Conservation (phyloP, 768 basidiomycete species). For the Pholiota conissans region DNA sequence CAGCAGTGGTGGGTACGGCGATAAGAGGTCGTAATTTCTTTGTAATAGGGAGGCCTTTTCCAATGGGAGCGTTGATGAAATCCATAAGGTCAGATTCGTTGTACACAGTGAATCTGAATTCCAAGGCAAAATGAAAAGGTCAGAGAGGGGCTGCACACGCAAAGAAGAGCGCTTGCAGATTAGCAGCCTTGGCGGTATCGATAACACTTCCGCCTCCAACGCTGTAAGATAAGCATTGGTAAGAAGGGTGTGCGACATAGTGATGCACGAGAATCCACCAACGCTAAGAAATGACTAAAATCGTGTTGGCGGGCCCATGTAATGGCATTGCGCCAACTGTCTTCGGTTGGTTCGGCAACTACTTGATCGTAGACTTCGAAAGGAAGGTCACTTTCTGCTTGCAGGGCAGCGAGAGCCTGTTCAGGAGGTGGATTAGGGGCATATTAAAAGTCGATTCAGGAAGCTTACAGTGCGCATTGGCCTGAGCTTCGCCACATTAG, state of each 20-base stretch:
- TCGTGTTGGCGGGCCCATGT: slow-evolving; percentile 83
- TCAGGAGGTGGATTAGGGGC: not conserved
- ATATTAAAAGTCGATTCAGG: not conserved
- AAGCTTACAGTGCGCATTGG: slow-evolving; percentile 78
- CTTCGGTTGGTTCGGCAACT: slow-evolving; percentile 90
- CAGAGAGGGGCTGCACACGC: not conserved
- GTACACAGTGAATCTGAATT: slow-evolving; percentile 79
- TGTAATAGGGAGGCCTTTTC: slow-evolving; percentile 84
- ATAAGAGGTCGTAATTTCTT: slow-evolving; percentile 80
- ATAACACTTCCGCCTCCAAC: slow-evolving; percentile 95
- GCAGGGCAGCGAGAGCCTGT: slow-evolving; percentile 78
- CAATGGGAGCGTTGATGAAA: slow-evolving; percentile 95
- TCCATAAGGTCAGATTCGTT: slow-evolving; percentile 92
- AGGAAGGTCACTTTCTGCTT: slow-evolving; percentile 70
- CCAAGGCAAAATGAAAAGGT: not conserved
- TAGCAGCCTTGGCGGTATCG: slow-evolving; percentile 95
- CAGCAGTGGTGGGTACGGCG: slow-evolving; percentile 73
- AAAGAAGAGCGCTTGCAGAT: slow-evolving; percentile 53
- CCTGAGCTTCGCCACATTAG: slow-evolving; percentile 74
- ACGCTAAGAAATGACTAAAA: slow-evolving; percentile 94
- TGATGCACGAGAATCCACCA: slow-evolving; percentile 24
- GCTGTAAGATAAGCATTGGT: slow-evolving; percentile 33
- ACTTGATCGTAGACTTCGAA: slow-evolving; percentile 84
- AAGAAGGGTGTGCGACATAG: not conserved
- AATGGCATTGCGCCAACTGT: slow-evolving; percentile 86